Evolutionary conservation across 805 yeast genomes (phyloP).

Genomic region (Sugiyamaella chiloensis): DNA sequence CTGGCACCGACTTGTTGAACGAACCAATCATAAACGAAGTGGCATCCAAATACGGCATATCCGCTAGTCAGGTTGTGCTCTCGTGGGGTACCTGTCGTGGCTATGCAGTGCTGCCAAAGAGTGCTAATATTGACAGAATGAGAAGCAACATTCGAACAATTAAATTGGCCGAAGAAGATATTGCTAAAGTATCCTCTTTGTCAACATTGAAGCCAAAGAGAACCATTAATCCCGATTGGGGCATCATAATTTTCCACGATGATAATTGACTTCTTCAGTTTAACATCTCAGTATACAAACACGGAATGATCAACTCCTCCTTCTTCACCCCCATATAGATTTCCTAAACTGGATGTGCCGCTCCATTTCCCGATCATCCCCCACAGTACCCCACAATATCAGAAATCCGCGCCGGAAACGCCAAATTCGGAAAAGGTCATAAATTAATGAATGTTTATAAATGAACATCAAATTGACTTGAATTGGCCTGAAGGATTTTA

Average conservation of each 20-base stretch:
- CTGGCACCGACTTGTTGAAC: slow-evolving; percentile 52
- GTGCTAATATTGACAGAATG: slow-evolving; percentile 64
- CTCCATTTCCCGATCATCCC: not conserved
- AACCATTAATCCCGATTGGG: not conserved
- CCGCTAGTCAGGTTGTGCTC: slow-evolving; percentile 54
- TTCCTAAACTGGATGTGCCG: too few relatives aligned
- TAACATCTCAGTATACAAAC: too few relatives aligned
- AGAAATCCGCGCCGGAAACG: too few relatives aligned
- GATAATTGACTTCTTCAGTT: too few relatives aligned
- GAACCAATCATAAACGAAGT: slow-evolving; percentile 48
- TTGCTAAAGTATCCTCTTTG: slow-evolving; percentile 31
- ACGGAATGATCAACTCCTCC: too few relatives aligned
- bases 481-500: too few relatives aligned
- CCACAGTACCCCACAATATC: too few relatives aligned
- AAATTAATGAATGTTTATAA: too few relatives aligned
- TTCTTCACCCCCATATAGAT: too few relatives aligned
- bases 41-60: slow-evolving; percentile 53
- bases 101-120: slow-evolving; percentile 61
- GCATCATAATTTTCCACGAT: not conserved
- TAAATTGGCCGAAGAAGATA: slow-evolving; percentile 42
- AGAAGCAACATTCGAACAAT: slow-evolving; percentile 37
- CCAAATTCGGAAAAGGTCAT: too few relatives aligned
- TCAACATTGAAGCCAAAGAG: slow-evolving; percentile 13
- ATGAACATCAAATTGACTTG: too few relatives aligned
- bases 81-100: slow-evolving; percentile 66